Conservation (phyloP, 805 yeast species). For the Ogataea trehaloabstinens region DNA sequence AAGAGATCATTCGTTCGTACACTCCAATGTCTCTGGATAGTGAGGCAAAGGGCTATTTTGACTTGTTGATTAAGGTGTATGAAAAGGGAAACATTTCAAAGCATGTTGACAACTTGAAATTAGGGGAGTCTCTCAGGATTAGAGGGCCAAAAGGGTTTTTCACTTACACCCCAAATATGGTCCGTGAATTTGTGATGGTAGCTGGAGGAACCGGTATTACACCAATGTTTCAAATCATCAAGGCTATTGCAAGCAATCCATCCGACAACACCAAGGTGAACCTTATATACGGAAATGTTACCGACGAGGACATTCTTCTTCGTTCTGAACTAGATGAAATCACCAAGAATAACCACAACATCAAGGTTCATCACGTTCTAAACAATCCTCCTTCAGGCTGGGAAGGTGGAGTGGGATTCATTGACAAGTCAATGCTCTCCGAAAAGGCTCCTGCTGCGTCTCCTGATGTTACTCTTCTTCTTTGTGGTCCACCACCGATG, state of each 20-base stretch:
- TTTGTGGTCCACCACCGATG: slow-evolving; percentile 97
- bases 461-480: slow-evolving; percentile 63
- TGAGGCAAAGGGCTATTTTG: slow-evolving; percentile 77
- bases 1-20: slow-evolving; percentile 81
- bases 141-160: slow-evolving; percentile 92
- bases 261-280: slow-evolving; percentile 72
- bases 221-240: slow-evolving; percentile 91
- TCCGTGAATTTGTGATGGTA: slow-evolving; percentile 75
- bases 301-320: slow-evolving; percentile 76
- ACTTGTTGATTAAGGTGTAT: slow-evolving; percentile 80
- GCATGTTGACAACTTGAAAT: slow-evolving; percentile 62
- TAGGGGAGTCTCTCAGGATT: slow-evolving; percentile 77
- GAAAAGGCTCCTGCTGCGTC: slow-evolving; percentile 60
- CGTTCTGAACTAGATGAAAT: slow-evolving; percentile 75
- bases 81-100: slow-evolving; percentile 83
- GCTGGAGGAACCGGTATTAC: slow-evolving; percentile 98
- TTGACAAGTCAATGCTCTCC: slow-evolving; percentile 71
- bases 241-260: slow-evolving; percentile 75
- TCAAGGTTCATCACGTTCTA: slow-evolving; percentile 70
- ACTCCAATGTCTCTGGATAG: slow-evolving; percentile 82
- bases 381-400: slow-evolving; percentile 72
- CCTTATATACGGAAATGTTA: slow-evolving; percentile 78
- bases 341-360: slow-evolving; percentile 53
- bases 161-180: slow-evolving; percentile 78
- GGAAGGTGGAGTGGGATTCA: slow-evolving; percentile 77